Evolutionary conservation across 495 filamentous ascomycete genomes (phyloP).

Genomic region (Stereocaulon alpinum): DNA sequence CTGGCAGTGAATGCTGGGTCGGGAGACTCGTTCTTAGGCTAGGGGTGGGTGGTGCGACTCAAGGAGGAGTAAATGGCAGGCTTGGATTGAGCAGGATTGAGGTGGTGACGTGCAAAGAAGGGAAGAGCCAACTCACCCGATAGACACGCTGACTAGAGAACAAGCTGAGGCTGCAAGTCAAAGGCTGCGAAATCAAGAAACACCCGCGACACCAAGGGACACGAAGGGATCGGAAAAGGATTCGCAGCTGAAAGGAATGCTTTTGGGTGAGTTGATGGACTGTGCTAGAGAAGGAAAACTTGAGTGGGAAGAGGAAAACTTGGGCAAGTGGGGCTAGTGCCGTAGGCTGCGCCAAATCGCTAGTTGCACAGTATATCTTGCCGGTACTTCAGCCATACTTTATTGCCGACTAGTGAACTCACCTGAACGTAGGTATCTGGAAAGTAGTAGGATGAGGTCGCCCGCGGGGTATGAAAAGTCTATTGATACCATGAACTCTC

Average conservation of each 20-base stretch:
- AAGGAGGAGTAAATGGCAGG: neutral
- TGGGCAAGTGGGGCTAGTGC: constrained; percentile 9
- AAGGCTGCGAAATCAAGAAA: constrained; percentile 21
- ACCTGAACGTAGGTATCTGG: neutral
- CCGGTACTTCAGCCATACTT: neutral
- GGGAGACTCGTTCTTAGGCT: neutral
- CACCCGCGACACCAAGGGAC: constrained; percentile 20
- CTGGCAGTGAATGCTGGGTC: too few species aligned
- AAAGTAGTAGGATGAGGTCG: neutral
- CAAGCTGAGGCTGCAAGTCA: constrained; percentile 24
- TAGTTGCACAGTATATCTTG: constrained; percentile 1
- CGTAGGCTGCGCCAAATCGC: constrained; percentile 13
- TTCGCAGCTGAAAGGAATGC: constrained; percentile 17
- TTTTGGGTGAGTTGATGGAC: constrained; percentile 8
- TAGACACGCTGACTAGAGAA: constrained; percentile 21
- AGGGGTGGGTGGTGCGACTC: neutral
- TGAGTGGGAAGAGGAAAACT: constrained; percentile 14
- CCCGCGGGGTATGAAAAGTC: constrained; percentile 1
- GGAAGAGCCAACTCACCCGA: constrained; percentile 24
- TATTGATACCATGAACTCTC: neutral
- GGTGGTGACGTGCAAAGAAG: constrained; percentile 2
- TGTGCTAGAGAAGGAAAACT: constrained; percentile 5
- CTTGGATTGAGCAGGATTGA: neutral
- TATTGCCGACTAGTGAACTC: too few species aligned
- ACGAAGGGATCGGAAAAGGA: constrained; percentile 18